Base-by-base conservation (phyloP, 2,329 filamentous ascomycete species). In the Microdochium nivale region DNA sequence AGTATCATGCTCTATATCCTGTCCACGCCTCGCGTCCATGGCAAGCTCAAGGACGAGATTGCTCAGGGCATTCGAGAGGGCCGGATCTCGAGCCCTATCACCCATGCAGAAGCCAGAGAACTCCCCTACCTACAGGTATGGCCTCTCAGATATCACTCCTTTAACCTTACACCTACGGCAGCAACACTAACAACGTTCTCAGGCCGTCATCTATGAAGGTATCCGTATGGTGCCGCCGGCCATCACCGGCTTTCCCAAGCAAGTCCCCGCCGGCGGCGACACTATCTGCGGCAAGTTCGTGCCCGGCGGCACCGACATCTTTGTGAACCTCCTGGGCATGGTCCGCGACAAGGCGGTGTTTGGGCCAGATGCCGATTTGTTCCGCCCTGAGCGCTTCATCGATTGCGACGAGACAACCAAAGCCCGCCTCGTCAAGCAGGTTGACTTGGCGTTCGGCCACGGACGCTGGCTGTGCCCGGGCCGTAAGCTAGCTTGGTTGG, bases 1-100 rank as follows among this genome's bases (percentile, higher is more conserved):
- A 65, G 69, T 25, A 77, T 71, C 3, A 53, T 81, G 50, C 68
- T 80, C 23, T 70, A 75, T 58, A 60, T 80, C 50, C 68, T 73
- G 33, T 73, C 71, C 5, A 70, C 70, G 11, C 76, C 76, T 0
- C 65, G 64, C 1, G 68, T 74, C 0, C 72, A 75, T 51, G 51
- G 56, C 3, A 70, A 68, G 4, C 61, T 81, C 1, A 70, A 73
- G 24, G 56, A 58, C 0, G 78, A 81, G 57, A 71, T 78, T 30
- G 66, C 71, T 44, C 59, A 55, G 5, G 70, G 69, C 0, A 65
- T 74, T 27, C 63, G 60, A 1, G 25, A 52, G 2, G 58, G 58
- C 14, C 33, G 25, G 1, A 50, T 60, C 0, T 63, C 62, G 0
- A 68, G 67, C 7, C 62, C 62, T 9, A 60, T 64, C 50, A 59